Evolutionary conservation across 2,329 filamentous ascomycete genomes (phyloP).

Genomic region (Metarhizium guizhouense): DNA sequence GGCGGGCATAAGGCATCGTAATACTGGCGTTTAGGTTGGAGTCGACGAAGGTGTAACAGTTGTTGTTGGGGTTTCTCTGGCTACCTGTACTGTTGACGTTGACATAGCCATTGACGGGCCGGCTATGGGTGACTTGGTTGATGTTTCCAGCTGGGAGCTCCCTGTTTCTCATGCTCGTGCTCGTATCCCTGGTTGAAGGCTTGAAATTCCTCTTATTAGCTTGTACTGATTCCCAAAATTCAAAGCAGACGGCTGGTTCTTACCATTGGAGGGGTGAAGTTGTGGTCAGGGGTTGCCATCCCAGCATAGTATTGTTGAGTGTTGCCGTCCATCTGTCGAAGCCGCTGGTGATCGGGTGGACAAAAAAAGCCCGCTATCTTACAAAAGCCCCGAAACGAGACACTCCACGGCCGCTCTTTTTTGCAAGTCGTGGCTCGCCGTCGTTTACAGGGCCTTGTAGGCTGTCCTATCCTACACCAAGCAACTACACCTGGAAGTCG

Average conservation of each 20-base stretch:
- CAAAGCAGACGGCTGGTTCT: not conserved
- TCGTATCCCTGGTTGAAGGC: not conserved
- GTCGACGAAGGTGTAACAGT: not conserved
- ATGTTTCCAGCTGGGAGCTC: not conserved
- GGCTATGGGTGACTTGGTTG: not conserved
- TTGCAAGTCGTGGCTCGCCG: not conserved
- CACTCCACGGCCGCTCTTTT: not conserved
- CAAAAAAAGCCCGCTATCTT: not conserved
- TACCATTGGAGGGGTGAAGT: not conserved
- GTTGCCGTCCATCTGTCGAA: not conserved
- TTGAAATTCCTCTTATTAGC: not conserved
- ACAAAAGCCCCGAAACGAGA: not conserved
- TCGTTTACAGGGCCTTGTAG: not conserved
- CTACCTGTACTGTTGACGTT: too few species aligned
- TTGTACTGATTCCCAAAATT: not conserved
- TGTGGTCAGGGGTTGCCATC: not conserved
- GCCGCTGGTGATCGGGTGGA: not conserved
- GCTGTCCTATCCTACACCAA: too few species aligned
- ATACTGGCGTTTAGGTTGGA: not conserved
- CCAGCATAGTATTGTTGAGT: not conserved
- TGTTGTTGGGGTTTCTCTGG: too few species aligned
- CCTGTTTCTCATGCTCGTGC: not conserved
- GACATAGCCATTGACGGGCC: too few species aligned
- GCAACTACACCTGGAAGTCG: too few species aligned
- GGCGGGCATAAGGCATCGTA: too few species aligned